phyloP scores from a whole-genome alignment of 306 rosid species.

The Styphnolobium japonicum region DNA sequence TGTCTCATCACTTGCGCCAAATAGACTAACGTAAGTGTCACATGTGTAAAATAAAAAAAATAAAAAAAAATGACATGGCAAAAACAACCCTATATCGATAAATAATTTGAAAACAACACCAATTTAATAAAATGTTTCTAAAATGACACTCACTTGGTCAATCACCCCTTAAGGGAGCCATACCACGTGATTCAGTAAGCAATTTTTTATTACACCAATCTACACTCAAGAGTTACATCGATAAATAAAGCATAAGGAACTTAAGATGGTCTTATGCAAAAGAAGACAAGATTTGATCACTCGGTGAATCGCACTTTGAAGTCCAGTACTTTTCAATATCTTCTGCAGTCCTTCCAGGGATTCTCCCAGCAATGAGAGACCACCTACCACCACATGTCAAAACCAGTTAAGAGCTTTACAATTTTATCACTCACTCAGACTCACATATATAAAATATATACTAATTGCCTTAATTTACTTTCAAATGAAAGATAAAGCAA shows the following conservation, averaged over 20 bases:
- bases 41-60: too few relatives aligned
- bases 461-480: background rate
- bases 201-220: background rate
- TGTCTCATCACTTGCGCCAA: too few relatives aligned
- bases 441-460: background rate
- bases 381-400: conserved; percentile 14
- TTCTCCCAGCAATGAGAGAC: conserved; percentile 38
- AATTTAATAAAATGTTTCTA: too few relatives aligned
- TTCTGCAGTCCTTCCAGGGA: conserved; percentile 33
- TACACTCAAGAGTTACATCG: background rate
- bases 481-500: background rate
- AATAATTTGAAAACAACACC: too few relatives aligned
- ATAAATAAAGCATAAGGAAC: background rate
- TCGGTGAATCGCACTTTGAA: background rate
- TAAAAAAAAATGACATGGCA: too few relatives aligned
- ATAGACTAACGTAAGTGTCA: too few relatives aligned
- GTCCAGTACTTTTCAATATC: conserved; percentile 37
- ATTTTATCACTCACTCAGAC: background rate
- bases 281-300: background rate
- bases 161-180: too few relatives aligned
- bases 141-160: too few relatives aligned
- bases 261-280: background rate
- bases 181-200: too few relatives aligned
- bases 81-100: too few relatives aligned
- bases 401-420: background rate